Evolutionary conservation across 257 asterid species (phyloP).

Genomic region (Ocimum tenuiflorum): DNA sequence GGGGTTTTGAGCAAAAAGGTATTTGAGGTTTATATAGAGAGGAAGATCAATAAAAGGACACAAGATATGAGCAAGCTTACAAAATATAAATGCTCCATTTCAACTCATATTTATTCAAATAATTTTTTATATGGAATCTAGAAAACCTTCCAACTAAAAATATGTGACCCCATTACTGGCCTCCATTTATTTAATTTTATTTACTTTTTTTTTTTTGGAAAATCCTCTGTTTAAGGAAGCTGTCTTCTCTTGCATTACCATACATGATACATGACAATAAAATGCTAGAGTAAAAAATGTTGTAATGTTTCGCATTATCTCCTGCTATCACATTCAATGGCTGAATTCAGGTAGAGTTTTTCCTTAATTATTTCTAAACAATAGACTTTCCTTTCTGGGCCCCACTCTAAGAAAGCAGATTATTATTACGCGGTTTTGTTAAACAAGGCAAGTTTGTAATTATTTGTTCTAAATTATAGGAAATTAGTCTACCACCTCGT

Average conservation of each 20-base stretch:
- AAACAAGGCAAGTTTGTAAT: constrained; percentile 22
- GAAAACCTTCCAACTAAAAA: constrained; percentile 24
- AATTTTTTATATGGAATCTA: constrained; percentile 25
- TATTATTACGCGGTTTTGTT: constrained; percentile 42
- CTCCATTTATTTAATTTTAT: neutral
- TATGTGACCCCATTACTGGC: constrained; percentile 2
- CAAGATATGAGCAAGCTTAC: too few relatives aligned
- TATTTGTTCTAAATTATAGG: too few relatives aligned
- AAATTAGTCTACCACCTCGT: too few relatives aligned
- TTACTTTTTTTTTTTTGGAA: neutral
- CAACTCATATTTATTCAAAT: neutral
- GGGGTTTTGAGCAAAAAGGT: constrained; percentile 23
- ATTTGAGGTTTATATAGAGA: constrained; percentile 41
- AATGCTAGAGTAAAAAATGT: neutral
- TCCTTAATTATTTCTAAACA: constrained; percentile 28
- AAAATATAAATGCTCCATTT: constrained; percentile 16
- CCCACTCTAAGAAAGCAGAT: neutral
- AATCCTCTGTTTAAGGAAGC: constrained; percentile 23
- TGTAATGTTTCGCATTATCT: neutral
- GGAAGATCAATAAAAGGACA: neutral
- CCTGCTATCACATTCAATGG: constrained; percentile 29
- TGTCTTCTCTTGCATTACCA: constrained; percentile 27
- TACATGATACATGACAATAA: neutral
- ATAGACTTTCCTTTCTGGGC: neutral
- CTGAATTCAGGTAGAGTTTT: constrained; percentile 32